Evolutionary conservation across 129 eudicot species (phyloP).

Genomic region (Arctium minus): DNA sequence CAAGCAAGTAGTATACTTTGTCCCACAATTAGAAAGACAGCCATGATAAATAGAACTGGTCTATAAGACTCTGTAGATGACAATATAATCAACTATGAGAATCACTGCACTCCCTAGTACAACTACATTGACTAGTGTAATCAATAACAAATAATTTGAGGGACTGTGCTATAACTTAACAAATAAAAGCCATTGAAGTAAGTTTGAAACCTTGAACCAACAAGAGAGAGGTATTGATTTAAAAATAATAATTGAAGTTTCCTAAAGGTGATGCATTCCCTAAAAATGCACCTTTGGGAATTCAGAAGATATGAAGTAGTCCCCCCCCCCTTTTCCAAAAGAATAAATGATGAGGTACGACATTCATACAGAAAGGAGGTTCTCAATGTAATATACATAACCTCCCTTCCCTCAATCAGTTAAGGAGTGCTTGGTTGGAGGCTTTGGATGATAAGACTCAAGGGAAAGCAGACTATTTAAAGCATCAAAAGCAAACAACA

Average conservation of each 20-base stretch:
- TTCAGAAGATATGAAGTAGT: background rate
- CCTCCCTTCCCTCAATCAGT: background rate
- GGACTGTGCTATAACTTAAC: background rate
- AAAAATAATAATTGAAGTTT: background rate
- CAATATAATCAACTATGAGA: background rate
- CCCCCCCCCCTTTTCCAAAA: background rate
- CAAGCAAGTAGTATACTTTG: background rate
- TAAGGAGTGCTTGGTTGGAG: background rate
- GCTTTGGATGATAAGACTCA: background rate
- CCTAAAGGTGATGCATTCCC: background rate
- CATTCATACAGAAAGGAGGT: background rate
- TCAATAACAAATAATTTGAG: background rate
- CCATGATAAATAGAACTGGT: background rate
- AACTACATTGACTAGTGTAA: slow-evolving; percentile 12
- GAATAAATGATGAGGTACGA: background rate
- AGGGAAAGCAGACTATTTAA: background rate
- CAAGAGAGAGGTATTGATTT: background rate
- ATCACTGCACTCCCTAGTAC: background rate
- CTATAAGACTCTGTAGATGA: background rate
- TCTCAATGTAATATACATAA: background rate
- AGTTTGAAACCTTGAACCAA: background rate
- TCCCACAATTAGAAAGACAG: background rate
- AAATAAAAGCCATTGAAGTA: background rate
- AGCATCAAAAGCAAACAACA: background rate
- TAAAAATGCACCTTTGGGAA: background rate